Percentiles rank a stretch among this genome's conserved stretches.
phyloP scores from a whole-genome alignment of 768 basidiomycete genomes.

The Jaapia argillacea region DNA sequence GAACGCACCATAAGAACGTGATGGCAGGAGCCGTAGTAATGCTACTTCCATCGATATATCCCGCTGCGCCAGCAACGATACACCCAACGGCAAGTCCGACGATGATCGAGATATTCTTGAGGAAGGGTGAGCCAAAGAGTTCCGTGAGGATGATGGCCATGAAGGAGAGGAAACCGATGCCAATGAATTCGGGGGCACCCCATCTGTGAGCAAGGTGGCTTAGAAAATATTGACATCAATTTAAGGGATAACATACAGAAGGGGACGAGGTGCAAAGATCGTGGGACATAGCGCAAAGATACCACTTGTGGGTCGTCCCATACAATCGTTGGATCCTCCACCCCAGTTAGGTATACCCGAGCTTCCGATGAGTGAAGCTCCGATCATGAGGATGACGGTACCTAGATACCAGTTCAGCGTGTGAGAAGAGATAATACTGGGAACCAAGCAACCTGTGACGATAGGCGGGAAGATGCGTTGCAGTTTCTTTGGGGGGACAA shows the following conservation, averaged over 20 bases:
- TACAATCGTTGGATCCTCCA: constrained; percentile 71
- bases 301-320: constrained; percentile 46
- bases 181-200: constrained; percentile 79
- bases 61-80: constrained; percentile 70
- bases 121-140: constrained; percentile 76
- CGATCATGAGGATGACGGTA: constrained; percentile 76
- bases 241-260: constrained; percentile 74
- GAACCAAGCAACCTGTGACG: constrained; percentile 72
- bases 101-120: constrained; percentile 74
- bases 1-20: constrained; percentile 64
- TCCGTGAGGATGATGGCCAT: constrained; percentile 68
- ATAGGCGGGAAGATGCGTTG: constrained; percentile 71
- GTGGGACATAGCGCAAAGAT: constrained; percentile 67
- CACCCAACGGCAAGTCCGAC: constrained; percentile 69
- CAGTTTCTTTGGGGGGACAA: constrained; percentile 54
- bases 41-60: constrained; percentile 61
- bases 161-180: constrained; percentile 81
- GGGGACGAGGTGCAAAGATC: constrained; percentile 57
- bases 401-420: constrained; percentile 65
- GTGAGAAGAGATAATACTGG: constrained; percentile 72
- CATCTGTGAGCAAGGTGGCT: constrained; percentile 70
- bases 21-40: constrained; percentile 65
- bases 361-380: constrained; percentile 62
- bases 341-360: constrained; percentile 79
- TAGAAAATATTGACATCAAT: constrained; percentile 85